Evolutionary conservation across 2,329 filamentous ascomycete species (phyloP), one percentile per base, ranked within the genome.

Genomic region (Colletotrichum eleusines): DNA sequence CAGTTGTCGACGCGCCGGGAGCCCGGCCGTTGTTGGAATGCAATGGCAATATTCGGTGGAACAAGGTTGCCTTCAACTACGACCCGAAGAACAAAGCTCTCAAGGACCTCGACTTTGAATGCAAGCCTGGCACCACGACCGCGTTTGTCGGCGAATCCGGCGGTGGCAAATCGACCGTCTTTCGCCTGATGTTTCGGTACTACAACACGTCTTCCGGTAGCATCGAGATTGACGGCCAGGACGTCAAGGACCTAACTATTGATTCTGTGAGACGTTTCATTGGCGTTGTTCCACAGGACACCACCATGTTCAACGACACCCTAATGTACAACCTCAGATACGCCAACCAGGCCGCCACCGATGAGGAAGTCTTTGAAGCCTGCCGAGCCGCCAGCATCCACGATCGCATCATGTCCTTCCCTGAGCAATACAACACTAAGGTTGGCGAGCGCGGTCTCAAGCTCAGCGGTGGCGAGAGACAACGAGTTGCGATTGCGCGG

Each of bases 121-220:
- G 95, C 80, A 84, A 85, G 23, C 95, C 96, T 2, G 96, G 96
- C 63, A 98, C 94, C 0, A 98, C 95, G 0, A 99, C 95, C 7
- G 96, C 96, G 0, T 91, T 99, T 74, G 96, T 99, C 23, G 96
- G 96, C 73, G 95, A 98, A 80, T 98, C 95, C 40, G 96, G 96
- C 55, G 96, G 96, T 70, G 96, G 96, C 74, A 99, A 99, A 81
- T 98, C 95, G 2, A 99, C 96, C 0, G 89, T 99, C 33, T 98
- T 99, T 85, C 92, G 96, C 61, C 88, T 98, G 59, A 90, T 99
- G 79, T 98, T 97, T 86, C 92, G 96, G 23, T 99, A 98, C 81
- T 99, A 98, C 84, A 97, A 98, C 78, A 89, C 91, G 65, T 86
- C 91, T 63, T 88, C 90, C 62, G 96, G 96, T 44, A 90, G 86